Evolutionary conservation across 164 flowering plant genomes (phyloP).

Genomic region (Warburgia ugandensis): DNA sequence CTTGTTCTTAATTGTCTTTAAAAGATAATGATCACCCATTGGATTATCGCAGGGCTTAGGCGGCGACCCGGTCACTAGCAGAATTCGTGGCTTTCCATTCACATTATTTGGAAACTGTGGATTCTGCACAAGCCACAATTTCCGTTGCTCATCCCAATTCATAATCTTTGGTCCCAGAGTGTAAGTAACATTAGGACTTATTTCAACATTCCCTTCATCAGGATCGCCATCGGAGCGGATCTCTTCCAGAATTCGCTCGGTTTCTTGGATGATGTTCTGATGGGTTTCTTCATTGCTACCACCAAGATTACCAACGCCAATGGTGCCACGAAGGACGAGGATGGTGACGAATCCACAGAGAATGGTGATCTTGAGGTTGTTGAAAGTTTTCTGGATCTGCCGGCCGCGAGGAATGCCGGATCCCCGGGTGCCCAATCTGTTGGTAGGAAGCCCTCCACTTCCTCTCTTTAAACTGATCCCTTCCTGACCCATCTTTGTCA

Average conservation of each 20-base stretch:
- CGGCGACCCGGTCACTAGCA: constrained; percentile 75
- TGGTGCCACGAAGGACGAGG: constrained; percentile 84
- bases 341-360: constrained; percentile 86
- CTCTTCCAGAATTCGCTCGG: constrained; percentile 60
- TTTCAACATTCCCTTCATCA: constrained; percentile 16
- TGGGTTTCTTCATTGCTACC: constrained; percentile 28
- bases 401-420: constrained; percentile 39
- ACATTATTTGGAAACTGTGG: constrained; percentile 51
- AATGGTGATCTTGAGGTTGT: constrained; percentile 81
- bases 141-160: constrained; percentile 57
- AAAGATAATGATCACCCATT: constrained; percentile 79
- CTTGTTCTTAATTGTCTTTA: constrained; percentile 78
- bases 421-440: too few relatives aligned
- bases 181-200: constrained; percentile 46
- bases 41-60: constrained; percentile 87
- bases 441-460: too few relatives aligned
- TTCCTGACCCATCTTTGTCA: too few relatives aligned
- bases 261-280: constrained; percentile 44
- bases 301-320: constrained; percentile 62
- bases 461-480: too few relatives aligned
- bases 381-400: constrained; percentile 76
- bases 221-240: constrained; percentile 66
- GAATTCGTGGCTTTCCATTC: constrained; percentile 43
- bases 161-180: constrained; percentile 61
- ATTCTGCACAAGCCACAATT: constrained; percentile 51